phyloP scores from a whole-genome alignment of 495 filamentous ascomycete species.

The Penicillium herquei region DNA sequence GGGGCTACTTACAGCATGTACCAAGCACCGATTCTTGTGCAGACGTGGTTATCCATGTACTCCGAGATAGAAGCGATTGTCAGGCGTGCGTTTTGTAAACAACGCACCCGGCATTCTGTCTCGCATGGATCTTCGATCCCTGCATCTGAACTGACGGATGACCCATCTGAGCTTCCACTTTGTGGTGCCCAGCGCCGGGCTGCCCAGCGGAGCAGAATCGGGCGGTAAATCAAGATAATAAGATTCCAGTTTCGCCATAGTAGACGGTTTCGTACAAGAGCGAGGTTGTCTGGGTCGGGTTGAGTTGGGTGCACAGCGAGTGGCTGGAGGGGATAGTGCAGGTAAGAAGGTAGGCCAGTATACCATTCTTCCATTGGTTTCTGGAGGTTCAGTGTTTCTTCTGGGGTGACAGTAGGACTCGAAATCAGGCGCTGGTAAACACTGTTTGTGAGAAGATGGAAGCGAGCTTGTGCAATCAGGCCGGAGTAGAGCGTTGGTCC shows the following conservation, averaged over 20 bases:
- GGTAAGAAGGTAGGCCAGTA: slow-evolving; percentile 43
- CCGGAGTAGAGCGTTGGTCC: slow-evolving; percentile 50
- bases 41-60: slow-evolving; percentile 41
- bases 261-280: slow-evolving; percentile 39
- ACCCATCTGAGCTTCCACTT: slow-evolving; percentile 17
- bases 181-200: slow-evolving; percentile 41
- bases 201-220: slow-evolving; percentile 51
- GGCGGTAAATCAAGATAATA: slow-evolving; percentile 51
- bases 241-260: slow-evolving; percentile 54
- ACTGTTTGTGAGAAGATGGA: slow-evolving; percentile 49
- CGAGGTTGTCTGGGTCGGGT: slow-evolving; percentile 35
- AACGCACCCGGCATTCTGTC: slow-evolving; percentile 41
- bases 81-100: slow-evolving; percentile 41
- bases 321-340: slow-evolving; percentile 33
- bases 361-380: slow-evolving; percentile 51
- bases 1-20: slow-evolving; percentile 45
- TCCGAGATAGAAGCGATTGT: slow-evolving; percentile 47
- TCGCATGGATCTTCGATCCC: slow-evolving; percentile 42
- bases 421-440: slow-evolving; percentile 54
- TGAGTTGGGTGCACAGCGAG: slow-evolving; percentile 20
- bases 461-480: slow-evolving; percentile 47
- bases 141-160: slow-evolving; percentile 25
- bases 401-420: slow-evolving; percentile 44
- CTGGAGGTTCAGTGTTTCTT: slow-evolving; percentile 45
- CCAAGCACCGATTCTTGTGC: slow-evolving; percentile 48